phyloP scores from a whole-genome alignment of 2,329 filamentous ascomycete species.

The Arthrinium phaeospermum region DNA sequence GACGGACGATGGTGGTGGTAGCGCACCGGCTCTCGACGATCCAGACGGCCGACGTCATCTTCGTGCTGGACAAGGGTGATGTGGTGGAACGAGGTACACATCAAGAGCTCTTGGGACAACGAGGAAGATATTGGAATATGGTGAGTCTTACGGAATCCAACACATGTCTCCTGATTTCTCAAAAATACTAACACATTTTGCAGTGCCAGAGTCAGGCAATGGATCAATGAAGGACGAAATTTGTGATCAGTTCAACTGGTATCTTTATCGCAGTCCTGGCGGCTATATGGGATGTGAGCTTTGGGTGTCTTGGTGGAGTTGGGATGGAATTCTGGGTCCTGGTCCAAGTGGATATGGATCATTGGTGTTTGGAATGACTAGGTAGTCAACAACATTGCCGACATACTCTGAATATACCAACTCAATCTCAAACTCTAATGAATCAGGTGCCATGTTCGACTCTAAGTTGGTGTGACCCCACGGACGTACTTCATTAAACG shows the following conservation, averaged over 20 bases:
- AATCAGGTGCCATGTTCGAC: no score
- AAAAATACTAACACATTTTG: background rate
- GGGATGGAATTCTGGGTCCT: no score
- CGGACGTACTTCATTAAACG: no score
- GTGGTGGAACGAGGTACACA: slow-evolving; percentile 62
- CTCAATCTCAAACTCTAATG: no score
- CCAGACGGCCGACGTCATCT: slow-evolving; percentile 57
- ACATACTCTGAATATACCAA: no score
- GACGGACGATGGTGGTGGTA: slow-evolving; percentile 48
- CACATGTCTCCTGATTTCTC: background rate
- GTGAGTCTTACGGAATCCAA: slow-evolving; percentile 43
- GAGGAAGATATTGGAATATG: slow-evolving; percentile 59
- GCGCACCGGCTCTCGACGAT: slow-evolving; percentile 36
- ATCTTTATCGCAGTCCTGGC: no score
- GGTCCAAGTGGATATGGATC: no score
- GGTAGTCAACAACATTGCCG: no score
- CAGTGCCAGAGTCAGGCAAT: slow-evolving; percentile 58
- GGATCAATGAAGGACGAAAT: background rate
- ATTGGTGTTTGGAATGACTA: no score
- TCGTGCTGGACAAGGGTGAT: slow-evolving; percentile 58
- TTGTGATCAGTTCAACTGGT: background rate
- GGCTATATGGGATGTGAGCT: no score
- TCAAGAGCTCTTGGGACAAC: slow-evolving; percentile 55
- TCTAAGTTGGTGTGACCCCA: no score
- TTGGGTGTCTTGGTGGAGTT: no score